Conservation (phyloP, 2,329 filamentous ascomycete species). For the Metarhizium anisopliae region DNA sequence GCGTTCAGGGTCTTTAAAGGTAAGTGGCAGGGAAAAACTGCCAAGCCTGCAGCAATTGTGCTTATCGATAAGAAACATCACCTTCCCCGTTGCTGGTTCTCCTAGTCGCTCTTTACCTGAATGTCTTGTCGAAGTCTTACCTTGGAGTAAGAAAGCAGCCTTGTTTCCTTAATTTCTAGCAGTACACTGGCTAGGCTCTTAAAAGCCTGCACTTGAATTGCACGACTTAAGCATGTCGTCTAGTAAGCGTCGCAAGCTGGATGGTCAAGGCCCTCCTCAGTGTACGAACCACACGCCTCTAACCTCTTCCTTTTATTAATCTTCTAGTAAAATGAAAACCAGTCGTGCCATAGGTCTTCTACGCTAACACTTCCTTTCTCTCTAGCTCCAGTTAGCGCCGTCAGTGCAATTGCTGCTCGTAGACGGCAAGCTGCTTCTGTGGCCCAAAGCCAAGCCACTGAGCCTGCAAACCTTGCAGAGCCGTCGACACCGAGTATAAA, state of each 20-base stretch:
- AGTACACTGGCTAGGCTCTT: background rate
- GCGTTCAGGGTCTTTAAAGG: background rate
- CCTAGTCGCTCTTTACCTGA: background rate
- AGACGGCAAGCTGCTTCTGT: constrained; percentile 16
- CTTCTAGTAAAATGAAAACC: background rate
- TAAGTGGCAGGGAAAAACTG: background rate
- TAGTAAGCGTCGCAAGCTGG: constrained; percentile 26
- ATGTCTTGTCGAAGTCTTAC: background rate
- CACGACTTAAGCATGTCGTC: constrained; percentile 14
- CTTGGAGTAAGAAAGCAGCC: background rate
- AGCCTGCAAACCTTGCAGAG: constrained; percentile 9
- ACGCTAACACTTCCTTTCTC: background rate
- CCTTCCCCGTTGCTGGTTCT: background rate
- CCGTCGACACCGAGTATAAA: constrained; percentile 14
- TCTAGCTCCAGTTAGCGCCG: constrained; percentile 20
- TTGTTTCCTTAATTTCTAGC: background rate
- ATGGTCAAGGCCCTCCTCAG: constrained; percentile 17
- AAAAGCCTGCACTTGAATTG: background rate
- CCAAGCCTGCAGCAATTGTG: background rate
- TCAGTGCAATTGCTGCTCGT: constrained; percentile 28
- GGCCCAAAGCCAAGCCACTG: constrained; percentile 1
- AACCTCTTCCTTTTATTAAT: background rate
- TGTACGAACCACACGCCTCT: constrained; percentile 15
- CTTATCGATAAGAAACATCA: background rate
- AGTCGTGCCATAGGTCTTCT: background rate